Base-by-base conservation (phyloP, 257 asterid genomes). In the Ehretia macrophylla region DNA sequence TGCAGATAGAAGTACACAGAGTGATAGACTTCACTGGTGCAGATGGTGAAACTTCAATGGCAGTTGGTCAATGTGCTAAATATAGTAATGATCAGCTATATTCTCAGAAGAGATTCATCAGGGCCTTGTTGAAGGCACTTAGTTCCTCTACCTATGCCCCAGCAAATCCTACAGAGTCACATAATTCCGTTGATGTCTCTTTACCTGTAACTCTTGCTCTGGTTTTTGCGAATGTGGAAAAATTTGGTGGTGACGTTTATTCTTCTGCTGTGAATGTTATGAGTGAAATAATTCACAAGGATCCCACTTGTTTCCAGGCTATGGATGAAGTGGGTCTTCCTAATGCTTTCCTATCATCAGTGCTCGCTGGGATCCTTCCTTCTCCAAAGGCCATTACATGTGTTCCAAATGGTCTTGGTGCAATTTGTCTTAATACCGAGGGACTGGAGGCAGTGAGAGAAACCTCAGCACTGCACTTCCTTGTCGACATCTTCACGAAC, bases 271-370 rank as follows among this genome's bases (percentile, higher is more conserved):
- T 83, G 75, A 85, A 94, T 38, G 94, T 91, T 67, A 88, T 91
- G 96, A 91, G 96, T 64, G 98, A 91, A 76, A 87, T 91, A 79
- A 91, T 91, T 79, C 98, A 91, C 78, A 91, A 85, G 75, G 96
- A 91, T 61, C 98, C 98, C 9, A 87, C 96, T 8, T 82, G 98
- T 76, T 91, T 78, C 60, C 81, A 83, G 66, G 81, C 79, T 58
- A 68, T 91, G 82, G 74, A 74, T 62, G 98, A 91, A 73, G 73
- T 91, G 89, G 95, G 96, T 72, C 96, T 91, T 57, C 96, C 98
- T 60, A 66, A 77, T 63, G 88, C 95, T 45, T 85, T 91, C 72
- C 65, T 91, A 16, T 83, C 89, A 14, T 91, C 98, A 5, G 90
- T 91, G 60, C 87, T 71, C 39, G 69, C 77, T 74, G 98, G 98